Conservation (phyloP, 208 protist genomes). For the Herpetomonas samuelpessoai region DNA sequence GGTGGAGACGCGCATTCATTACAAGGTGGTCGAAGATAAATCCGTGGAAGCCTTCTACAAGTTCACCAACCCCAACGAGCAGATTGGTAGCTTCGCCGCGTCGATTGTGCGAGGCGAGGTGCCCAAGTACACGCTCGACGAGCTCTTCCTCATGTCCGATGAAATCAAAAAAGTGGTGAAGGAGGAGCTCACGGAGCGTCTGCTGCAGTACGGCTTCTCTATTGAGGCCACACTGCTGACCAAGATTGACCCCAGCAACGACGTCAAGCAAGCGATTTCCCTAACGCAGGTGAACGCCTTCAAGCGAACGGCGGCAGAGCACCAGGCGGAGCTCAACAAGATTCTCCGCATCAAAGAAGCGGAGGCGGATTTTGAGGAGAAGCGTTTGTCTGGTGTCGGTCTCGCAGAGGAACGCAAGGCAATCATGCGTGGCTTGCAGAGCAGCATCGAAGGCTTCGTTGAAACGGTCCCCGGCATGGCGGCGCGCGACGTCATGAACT, state of each 20-base stretch:
- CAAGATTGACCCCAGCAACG: conserved; percentile 57
- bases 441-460: conserved; percentile 59
- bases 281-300: conserved; percentile 74
- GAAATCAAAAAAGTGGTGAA: conserved; percentile 64
- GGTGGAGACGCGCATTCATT: conserved; percentile 47
- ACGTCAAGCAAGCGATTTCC: conserved; percentile 76
- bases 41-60: conserved; percentile 60
- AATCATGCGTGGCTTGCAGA: conserved; percentile 68
- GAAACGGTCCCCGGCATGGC: conserved; percentile 39
- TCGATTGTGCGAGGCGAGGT: conserved; percentile 72
- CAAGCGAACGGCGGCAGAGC: conserved; percentile 52
- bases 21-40: conserved; percentile 47
- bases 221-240: conserved; percentile 73
- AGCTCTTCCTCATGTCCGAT: conserved; percentile 64
- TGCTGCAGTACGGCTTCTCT: conserved; percentile 56
- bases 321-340: conserved; percentile 68
- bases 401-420: conserved; percentile 66
- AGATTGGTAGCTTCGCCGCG: conserved; percentile 70
- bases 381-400: conserved; percentile 64
- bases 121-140: conserved; percentile 77
- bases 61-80: conserved; percentile 54
- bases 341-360: conserved; percentile 61
- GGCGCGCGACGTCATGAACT: conserved; percentile 62
- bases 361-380: conserved; percentile 71
- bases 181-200: conserved; percentile 52